Evolutionary conservation across 148 eudicot species (phyloP), one percentile per base, ranked within the genome.

Genomic region (Hydrangea macrophylla): DNA sequence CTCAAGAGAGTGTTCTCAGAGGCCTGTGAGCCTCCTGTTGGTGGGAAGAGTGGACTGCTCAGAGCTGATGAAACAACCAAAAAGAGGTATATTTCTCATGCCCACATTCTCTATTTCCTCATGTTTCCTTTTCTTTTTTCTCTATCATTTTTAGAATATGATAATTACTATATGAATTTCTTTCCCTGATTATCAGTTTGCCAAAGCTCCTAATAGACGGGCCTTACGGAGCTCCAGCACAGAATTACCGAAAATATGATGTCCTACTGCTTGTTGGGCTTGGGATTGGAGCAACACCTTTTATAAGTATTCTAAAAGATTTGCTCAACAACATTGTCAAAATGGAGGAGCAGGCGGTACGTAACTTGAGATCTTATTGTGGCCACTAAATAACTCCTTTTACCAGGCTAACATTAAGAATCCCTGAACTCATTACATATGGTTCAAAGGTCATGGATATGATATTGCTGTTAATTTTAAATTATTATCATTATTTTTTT

Each of bases 181-280:
- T 23, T 45, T 42, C 42, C n/a, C 11, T 36, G 58, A 30, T 12
- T 76, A 42, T 58, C 91, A 90, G 98, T 75, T 78, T 90, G 81
- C 98, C 98, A 28, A 86, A 77, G 84, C 86, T 94, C 56, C 72
- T 73, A 67, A 90, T 94, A 75, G 98, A 94, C 57, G 98, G 98
- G 64, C 98, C 98, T 48, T 94, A 94, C 48, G 98, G 97, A 64
- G 98, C 97, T 73, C 97, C 98, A 62, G 97, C 98, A 54, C 92
- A 94, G 85, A 96, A 94, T 69, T 94, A 94, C 64, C 74, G 75
- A 28, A 94, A 94, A 56, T 94, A 94, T 64, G 98, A 94, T 71
- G 96, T 94, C 35, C 83, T 94, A 53, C 80, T 94, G 55, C 92
- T 94, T 62, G 97, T 85, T 60, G 98, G 98, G 36, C 86, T 86